Conservation (phyloP, 2,329 filamentous ascomycete species). For the Calonectria montana region DNA sequence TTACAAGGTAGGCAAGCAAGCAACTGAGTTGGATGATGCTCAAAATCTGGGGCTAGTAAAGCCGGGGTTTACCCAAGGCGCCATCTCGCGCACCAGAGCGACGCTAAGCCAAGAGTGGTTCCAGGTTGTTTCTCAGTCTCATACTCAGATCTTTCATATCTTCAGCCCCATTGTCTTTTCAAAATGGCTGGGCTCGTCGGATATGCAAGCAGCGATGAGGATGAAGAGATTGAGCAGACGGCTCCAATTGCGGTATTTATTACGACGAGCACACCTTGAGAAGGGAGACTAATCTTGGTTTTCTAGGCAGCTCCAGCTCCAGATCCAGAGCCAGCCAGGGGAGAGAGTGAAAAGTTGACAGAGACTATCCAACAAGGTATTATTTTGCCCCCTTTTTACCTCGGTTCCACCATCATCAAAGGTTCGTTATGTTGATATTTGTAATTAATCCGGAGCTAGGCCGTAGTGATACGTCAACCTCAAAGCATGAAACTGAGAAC, state of each 20-base stretch:
- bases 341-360: background rate
- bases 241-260: conserved; percentile 22
- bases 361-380: background rate
- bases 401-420: background rate
- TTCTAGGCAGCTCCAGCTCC: background rate
- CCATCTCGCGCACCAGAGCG: background rate
- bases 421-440: background rate
- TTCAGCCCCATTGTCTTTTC: conserved; percentile 5
- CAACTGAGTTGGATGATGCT: conserved; percentile 25
- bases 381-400: background rate
- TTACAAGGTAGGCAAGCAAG: conserved; percentile 12
- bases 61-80: conserved; percentile 30
- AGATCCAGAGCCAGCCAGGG: background rate
- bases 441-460: background rate
- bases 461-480: background rate
- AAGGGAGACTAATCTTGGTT: background rate
- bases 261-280: background rate
- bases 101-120: conserved; percentile 36
- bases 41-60: conserved; percentile 26
- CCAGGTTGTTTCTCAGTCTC: conserved; percentile 23
- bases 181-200: conserved; percentile 58
- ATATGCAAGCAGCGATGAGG: conserved; percentile 65
- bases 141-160: conserved; percentile 14
- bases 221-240: conserved; percentile 41
- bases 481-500: conserved; percentile 14